phyloP scores from a whole-genome alignment of 352 stramenopile species.

The Halophytophthora batemanensis region DNA sequence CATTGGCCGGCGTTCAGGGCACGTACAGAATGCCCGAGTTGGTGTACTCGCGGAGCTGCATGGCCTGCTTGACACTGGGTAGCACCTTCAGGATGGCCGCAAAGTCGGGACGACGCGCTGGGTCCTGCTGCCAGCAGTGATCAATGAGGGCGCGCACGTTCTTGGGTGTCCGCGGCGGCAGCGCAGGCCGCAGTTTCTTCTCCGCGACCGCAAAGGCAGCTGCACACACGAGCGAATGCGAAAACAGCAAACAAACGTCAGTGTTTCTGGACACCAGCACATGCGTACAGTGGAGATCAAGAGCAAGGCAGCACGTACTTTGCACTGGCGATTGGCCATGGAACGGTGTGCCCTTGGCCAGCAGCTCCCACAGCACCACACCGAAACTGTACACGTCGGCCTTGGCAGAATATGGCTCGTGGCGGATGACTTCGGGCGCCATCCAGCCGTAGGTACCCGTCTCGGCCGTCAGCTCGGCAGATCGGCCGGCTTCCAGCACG shows the following conservation, averaged over 20 bases:
- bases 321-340: neutral
- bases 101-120: conserved; percentile 45
- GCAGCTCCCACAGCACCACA: conserved; percentile 1
- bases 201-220: conserved; percentile 61
- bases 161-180: conserved; percentile 52
- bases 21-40: conserved; percentile 34
- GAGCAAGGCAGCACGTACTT: neutral
- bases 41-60: conserved; percentile 62
- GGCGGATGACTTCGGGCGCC: neutral
- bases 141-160: conserved; percentile 51
- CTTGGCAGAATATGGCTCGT: neutral
- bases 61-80: conserved; percentile 37
- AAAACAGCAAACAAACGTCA: neutral
- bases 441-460: conserved; percentile 37
- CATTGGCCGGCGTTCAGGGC: no score
- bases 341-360: neutral
- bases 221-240: conserved; percentile 12
- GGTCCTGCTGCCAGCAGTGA: conserved; percentile 59
- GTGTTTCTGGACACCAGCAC: no score
- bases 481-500: conserved; percentile 34
- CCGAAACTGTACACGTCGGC: conserved; percentile 1
- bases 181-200: conserved; percentile 54
- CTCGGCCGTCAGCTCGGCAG: conserved; percentile 41
- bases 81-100: conserved; percentile 47
- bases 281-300: no score